Percentiles rank a stretch among this genome's conserved stretches.
These are phyloP conservation scores for Ensete ventricosum DNA, from an alignment of 176 grass and related monocot species.

Conservation along the genomic window DNA sequence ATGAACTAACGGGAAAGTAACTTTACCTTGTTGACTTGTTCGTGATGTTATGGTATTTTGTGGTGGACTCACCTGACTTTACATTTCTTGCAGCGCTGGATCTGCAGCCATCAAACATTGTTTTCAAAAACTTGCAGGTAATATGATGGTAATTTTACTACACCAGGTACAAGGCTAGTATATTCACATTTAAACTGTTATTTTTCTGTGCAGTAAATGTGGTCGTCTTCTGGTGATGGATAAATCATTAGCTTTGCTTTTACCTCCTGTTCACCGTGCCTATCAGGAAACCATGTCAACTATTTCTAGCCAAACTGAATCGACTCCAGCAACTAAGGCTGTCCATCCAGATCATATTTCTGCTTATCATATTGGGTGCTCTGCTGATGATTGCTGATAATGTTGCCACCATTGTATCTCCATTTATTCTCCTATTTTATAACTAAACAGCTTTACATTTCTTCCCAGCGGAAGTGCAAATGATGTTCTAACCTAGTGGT, in stretches of 20 bases:
- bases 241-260: conserved; percentile 72
- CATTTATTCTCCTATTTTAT: background rate
- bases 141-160: conserved; percentile 2
- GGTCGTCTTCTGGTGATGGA: conserved; percentile 57
- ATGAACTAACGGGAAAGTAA: background rate
- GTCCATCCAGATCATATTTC: conserved; percentile 45
- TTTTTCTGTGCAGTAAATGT: conserved; percentile 69
- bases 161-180: background rate
- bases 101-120: conserved; percentile 65
- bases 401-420: background rate
- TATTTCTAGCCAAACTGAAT: conserved; percentile 19
- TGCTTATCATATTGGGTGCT: conserved; percentile 91
- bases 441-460: background rate
- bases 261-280: conserved; percentile 66
- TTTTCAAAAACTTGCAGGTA: conserved; percentile 89
- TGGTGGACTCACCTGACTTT: background rate
- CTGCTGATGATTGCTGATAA: conserved; percentile 46
- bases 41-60: background rate
- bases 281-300: conserved; percentile 35
- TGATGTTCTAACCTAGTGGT: background rate
- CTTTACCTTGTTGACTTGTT: background rate
- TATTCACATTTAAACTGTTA: conserved; percentile 12
- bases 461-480: background rate
- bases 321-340: conserved; percentile 18
- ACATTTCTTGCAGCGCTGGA: conserved; percentile 57